These are phyloP conservation scores for Dioszegia crocea DNA, from an alignment of 768 basidiomycete species.

Conservation along the genomic window DNA sequence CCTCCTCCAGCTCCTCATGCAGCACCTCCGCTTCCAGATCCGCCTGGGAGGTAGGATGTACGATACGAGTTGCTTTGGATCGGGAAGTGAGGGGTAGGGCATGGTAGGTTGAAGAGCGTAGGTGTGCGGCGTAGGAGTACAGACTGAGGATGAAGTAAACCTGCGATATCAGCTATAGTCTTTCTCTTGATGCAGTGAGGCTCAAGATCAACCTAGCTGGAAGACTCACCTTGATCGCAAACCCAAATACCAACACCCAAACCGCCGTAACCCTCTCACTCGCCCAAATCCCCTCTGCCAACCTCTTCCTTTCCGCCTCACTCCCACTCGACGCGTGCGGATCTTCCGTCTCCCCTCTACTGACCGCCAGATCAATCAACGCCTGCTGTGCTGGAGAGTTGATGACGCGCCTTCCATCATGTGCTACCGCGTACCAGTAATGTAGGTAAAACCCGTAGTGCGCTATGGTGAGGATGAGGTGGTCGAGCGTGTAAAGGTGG, in stretches of 20 bases:
- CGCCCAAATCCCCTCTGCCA: slow-evolving; percentile 81
- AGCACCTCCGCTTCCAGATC: slow-evolving; percentile 26
- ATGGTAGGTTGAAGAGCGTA: slow-evolving; percentile 85
- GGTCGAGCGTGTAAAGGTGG: slow-evolving; percentile 87
- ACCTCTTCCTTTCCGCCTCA: slow-evolving; percentile 62
- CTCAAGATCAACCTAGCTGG: too few relatives aligned
- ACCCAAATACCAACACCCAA: slow-evolving; percentile 71
- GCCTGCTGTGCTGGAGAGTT: slow-evolving; percentile 86
- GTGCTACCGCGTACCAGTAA: slow-evolving; percentile 85
- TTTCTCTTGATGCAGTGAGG: background rate
- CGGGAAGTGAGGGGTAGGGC: slow-evolving; percentile 59
- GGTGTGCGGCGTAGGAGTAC: slow-evolving; percentile 89
- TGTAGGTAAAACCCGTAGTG: slow-evolving; percentile 82
- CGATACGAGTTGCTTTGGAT: slow-evolving; percentile 26
- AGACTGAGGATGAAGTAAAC: slow-evolving; percentile 84
- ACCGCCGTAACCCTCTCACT: slow-evolving; percentile 80
- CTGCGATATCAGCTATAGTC: slow-evolving; percentile 51
- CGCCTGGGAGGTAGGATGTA: slow-evolving; percentile 31
- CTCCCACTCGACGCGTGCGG: slow-evolving; percentile 56
- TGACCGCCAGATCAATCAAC: slow-evolving; percentile 58
- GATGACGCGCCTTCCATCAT: slow-evolving; percentile 74
- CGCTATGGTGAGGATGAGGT: slow-evolving; percentile 82
- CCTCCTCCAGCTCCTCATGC: slow-evolving; percentile 2
- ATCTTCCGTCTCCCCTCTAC: slow-evolving; percentile 54
- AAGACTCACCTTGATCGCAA: slow-evolving; percentile 15